Conservation (phyloP, 2,329 filamentous ascomycete species). For the Nemania serpens region DNA sequence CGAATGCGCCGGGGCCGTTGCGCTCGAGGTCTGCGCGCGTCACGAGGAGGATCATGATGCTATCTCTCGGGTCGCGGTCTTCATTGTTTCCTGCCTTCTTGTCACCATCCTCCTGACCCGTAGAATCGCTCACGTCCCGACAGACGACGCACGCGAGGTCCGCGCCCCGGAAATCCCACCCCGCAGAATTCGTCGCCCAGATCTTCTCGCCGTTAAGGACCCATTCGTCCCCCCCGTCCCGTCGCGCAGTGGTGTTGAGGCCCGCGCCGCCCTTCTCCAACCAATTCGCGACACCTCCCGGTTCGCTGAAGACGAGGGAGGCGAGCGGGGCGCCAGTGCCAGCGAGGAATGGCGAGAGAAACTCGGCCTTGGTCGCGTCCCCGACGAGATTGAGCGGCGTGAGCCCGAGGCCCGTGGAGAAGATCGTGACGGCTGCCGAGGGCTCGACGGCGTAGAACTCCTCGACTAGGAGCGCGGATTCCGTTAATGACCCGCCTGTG, state of each 20-base stretch:
- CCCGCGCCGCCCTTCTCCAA: constrained; percentile 54
- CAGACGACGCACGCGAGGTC: constrained; percentile 59
- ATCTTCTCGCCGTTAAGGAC: constrained; percentile 60
- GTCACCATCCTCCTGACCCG: not conserved
- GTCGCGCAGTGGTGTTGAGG: constrained; percentile 52
- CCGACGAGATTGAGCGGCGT: constrained; percentile 51
- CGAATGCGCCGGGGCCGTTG: constrained; percentile 50
- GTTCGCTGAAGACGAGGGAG: constrained; percentile 57
- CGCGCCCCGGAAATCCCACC: constrained; percentile 58
- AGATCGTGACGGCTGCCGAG: constrained; percentile 53
- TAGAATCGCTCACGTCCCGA: constrained; percentile 42
- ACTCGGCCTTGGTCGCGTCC: not conserved
- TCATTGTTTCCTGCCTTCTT: not conserved
- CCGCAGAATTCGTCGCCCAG: constrained; percentile 59
- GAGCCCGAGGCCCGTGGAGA: constrained; percentile 57
- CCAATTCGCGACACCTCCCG: constrained; percentile 56
- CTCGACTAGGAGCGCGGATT: constrained; percentile 56
- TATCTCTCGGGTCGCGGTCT: constrained; percentile 32
- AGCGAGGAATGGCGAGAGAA: constrained; percentile 6
- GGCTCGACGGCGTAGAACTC: constrained; percentile 58
- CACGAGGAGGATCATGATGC: constrained; percentile 55
- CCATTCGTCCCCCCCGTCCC: constrained; percentile 51
- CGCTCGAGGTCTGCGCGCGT: constrained; percentile 52
- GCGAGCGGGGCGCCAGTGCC: constrained; percentile 48
- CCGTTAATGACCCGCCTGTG: constrained; percentile 48